Evolutionary conservation across 768 basidiomycete species (phyloP).

Genomic region (Trametes gibbosa): DNA sequence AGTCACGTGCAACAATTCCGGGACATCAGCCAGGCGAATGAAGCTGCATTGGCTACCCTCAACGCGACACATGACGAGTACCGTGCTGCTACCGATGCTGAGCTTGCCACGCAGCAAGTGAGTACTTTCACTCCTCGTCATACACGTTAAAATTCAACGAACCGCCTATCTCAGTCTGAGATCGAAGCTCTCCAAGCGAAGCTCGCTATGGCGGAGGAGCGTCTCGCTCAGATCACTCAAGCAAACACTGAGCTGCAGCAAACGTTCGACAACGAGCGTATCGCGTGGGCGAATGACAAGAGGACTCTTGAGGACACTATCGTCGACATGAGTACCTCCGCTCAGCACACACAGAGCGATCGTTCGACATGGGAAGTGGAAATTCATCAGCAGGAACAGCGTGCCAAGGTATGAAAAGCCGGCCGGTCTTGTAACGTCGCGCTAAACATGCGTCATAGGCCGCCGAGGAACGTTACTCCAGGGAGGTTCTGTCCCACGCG

Average conservation of each 20-base stretch:
- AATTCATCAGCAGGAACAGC: conserved; percentile 63
- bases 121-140: not conserved
- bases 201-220: conserved; percentile 50
- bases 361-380: conserved; percentile 62
- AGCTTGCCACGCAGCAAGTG: conserved; percentile 68
- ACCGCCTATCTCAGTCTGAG: conserved; percentile 48
- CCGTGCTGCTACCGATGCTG: conserved; percentile 67
- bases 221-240: conserved; percentile 45
- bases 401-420: conserved; percentile 52
- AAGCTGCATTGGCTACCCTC: conserved; percentile 67
- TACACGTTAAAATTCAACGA: conserved; percentile 9
- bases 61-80: conserved; percentile 79
- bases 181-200: conserved; percentile 61
- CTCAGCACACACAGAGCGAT: conserved; percentile 62
- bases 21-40: conserved; percentile 80
- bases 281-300: conserved; percentile 75
- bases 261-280: conserved; percentile 65
- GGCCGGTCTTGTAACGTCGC: not conserved
- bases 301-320: conserved; percentile 80
- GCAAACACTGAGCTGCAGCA: conserved; percentile 61
- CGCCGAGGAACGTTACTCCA: conserved; percentile 78
- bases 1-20: conserved; percentile 82
- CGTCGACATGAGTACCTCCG: conserved; percentile 74
- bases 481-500: conserved; percentile 82
- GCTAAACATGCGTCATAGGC: conserved; percentile 25